Conservation (phyloP, 768 basidiomycete species). For the Phylloporus arenicola region DNA sequence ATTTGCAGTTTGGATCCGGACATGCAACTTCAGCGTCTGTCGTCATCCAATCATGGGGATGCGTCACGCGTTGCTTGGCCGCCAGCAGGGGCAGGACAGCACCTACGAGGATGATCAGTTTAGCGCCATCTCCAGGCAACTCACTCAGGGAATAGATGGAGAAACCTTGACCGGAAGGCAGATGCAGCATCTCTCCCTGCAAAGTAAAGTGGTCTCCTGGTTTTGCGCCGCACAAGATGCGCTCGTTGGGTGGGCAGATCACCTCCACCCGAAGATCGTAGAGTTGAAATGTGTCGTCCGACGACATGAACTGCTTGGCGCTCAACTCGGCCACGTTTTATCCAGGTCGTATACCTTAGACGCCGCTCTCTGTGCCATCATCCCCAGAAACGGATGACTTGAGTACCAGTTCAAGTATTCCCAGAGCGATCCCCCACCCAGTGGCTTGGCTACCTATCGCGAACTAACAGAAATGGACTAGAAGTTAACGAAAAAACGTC, state of each 20-base stretch:
- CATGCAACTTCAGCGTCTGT: constrained; percentile 62
- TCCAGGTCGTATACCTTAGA: no score
- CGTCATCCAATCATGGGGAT: constrained; percentile 62
- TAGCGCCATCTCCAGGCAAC: neutral
- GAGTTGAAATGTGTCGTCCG: constrained; percentile 47
- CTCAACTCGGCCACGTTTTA: constrained; percentile 28
- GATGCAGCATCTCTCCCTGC: constrained; percentile 57
- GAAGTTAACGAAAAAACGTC: no score
- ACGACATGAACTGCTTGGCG: neutral
- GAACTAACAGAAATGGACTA: no score
- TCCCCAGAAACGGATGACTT: no score
- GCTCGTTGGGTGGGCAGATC: constrained; percentile 50
- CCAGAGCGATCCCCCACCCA: no score
- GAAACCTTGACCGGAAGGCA: constrained; percentile 59
- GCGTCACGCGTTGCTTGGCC: constrained; percentile 55
- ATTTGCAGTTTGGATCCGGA: constrained; percentile 62
- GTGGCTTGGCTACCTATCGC: no score
- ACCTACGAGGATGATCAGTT: constrained; percentile 31
- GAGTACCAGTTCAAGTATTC: no score
- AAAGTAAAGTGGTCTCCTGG: constrained; percentile 58
- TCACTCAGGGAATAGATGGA: constrained; percentile 64
- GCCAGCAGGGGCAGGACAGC: constrained; percentile 62
- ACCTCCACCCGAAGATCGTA: constrained; percentile 64
- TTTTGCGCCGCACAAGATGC: constrained; percentile 61
- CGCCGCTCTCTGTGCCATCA: no score